Evolutionary conservation across 2,329 filamentous ascomycete species (phyloP).

Genomic region (Alternaria arborescens): DNA sequence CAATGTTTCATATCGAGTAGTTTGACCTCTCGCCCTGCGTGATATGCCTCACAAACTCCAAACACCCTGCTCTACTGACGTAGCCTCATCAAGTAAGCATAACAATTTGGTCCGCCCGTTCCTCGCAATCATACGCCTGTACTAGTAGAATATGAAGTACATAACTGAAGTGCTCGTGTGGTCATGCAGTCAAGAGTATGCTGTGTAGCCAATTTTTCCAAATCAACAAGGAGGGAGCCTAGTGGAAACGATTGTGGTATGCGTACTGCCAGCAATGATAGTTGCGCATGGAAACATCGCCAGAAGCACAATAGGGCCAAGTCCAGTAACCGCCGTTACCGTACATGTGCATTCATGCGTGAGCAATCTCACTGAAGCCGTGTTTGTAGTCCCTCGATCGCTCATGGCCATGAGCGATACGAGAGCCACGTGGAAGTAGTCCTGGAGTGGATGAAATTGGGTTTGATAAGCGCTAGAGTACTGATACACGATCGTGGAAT

Average conservation of each 20-base stretch:
- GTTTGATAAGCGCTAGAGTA: conserved; percentile 19
- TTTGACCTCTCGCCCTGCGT: background rate
- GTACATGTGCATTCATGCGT: conserved; percentile 8
- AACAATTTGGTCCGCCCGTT: conserved; percentile 7
- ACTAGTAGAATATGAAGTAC: conserved; percentile 1
- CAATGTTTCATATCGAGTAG: background rate
- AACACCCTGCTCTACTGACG: conserved; percentile 7
- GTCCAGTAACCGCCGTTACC: conserved; percentile 3
- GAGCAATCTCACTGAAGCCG: conserved; percentile 27
- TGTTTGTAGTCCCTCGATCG: conserved; percentile 17
- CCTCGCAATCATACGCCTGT: background rate
- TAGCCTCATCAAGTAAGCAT: conserved; percentile 2
- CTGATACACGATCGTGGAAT: conserved; percentile 26
- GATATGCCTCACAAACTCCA: conserved; percentile 8
- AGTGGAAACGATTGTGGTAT: background rate
- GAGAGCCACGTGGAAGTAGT: conserved; percentile 9
- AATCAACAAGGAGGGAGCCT: background rate
- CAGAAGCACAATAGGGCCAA: background rate
- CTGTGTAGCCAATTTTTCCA: background rate
- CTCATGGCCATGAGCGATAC: conserved; percentile 11
- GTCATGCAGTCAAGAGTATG: background rate
- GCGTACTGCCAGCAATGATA: background rate
- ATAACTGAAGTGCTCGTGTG: background rate
- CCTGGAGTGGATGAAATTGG: conserved; percentile 7
- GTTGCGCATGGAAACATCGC: conserved; percentile 1